These are phyloP conservation scores for Rutstroemia sydowiana DNA, from an alignment of 2,329 filamentous ascomycete species.

Conservation along the genomic window DNA sequence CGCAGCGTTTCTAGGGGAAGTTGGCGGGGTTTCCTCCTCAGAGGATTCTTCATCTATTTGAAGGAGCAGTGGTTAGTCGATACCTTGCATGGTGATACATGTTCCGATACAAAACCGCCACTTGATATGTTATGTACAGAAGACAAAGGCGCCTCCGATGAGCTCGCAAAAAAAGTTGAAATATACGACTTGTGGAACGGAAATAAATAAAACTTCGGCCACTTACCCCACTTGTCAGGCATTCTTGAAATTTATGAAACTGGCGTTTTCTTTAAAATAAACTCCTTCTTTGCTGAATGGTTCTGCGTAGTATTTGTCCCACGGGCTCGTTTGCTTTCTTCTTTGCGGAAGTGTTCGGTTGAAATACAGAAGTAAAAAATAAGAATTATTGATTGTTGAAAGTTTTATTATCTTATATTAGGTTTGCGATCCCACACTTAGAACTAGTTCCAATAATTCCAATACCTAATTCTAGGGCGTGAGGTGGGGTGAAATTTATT, in stretches of 20 bases:
- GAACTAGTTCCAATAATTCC: too few species aligned
- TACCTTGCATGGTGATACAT: conserved; percentile 14
- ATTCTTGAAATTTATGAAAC: conserved; percentile 18
- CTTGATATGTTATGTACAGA: too few species aligned
- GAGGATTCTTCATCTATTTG: conserved; percentile 29
- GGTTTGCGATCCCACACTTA: too few species aligned
- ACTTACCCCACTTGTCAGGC: conserved; percentile 32
- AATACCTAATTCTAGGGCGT: too few species aligned
- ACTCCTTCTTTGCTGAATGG: not conserved
- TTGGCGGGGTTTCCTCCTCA: conserved; percentile 41
- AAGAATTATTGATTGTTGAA: not conserved
- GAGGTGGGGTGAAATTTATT: too few species aligned
- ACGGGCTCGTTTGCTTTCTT: not conserved
- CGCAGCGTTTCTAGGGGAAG: conserved; percentile 33
- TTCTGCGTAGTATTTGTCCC: too few species aligned
- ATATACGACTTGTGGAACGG: not conserved
- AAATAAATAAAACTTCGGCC: conserved; percentile 15
- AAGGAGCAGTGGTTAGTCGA: conserved; percentile 26
- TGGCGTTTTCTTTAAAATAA: not conserved
- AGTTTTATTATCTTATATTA: not conserved
- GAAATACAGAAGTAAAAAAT: not conserved
- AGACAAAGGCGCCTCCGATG: not conserved
- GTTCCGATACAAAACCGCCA: too few species aligned
- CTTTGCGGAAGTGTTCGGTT: not conserved
- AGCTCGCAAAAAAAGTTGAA: not conserved